Conservation (phyloP, 108 stramenopile species). For the Skeletonema grethae region DNA sequence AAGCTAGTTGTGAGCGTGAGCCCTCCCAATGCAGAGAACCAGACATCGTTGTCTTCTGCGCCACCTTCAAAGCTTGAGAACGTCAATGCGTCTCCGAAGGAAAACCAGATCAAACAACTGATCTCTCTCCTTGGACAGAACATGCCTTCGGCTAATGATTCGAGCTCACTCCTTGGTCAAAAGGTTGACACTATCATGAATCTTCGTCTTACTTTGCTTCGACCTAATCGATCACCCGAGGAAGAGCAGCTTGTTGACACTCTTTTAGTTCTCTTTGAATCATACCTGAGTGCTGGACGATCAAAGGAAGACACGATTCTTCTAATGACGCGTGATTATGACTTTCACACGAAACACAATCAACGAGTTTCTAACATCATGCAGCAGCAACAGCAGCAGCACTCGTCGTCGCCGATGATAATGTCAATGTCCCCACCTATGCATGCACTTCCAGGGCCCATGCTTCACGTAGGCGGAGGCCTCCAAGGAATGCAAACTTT, state of each 20-base stretch:
- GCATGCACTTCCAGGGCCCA: not conserved
- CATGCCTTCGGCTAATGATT: conserved; percentile 74
- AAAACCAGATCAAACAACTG: conserved; percentile 24
- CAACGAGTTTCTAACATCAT: not conserved
- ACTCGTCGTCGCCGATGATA: not conserved
- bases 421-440: no score
- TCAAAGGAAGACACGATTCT: conserved; percentile 74
- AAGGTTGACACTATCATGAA: conserved; percentile 82
- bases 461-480: not conserved
- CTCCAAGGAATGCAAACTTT: not conserved
- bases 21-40: not conserved
- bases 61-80: conserved; percentile 11
- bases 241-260: conserved; percentile 76
- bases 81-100: conserved; percentile 1
- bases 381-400: not conserved
- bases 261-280: conserved; percentile 76
- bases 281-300: conserved; percentile 72
- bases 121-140: conserved; percentile 68
- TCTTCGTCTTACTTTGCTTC: conserved; percentile 67
- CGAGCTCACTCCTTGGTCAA: conserved; percentile 58
- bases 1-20: conserved; percentile 71
- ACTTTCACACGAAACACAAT: conserved; percentile 28
- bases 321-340: conserved; percentile 76
- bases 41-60: conserved; percentile 1
- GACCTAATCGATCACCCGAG: conserved; percentile 57